phyloP scores from a whole-genome alignment of 2,329 filamentous ascomycete genomes.

The Botryotinia narcissicola region DNA sequence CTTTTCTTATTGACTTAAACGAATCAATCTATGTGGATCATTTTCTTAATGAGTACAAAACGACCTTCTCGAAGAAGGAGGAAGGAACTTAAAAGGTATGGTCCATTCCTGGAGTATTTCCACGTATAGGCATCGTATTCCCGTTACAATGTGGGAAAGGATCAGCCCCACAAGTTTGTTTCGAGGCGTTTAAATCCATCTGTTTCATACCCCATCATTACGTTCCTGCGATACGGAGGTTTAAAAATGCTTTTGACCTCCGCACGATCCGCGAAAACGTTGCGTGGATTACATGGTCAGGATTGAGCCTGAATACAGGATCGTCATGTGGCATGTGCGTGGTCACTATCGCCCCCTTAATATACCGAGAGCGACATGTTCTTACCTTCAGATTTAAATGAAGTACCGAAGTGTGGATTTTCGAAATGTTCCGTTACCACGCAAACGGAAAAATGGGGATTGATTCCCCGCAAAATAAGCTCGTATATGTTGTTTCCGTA shows the following conservation, averaged over 20 bases:
- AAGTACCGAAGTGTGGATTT: neutral
- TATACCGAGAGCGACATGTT: neutral
- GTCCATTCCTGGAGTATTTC: neutral
- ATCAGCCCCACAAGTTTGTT: neutral
- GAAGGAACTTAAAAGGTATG: neutral
- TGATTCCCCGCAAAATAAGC: neutral
- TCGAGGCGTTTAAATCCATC: neutral
- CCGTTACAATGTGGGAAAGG: neutral
- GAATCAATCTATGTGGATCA: neutral
- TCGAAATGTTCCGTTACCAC: neutral
- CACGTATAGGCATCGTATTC: neutral
- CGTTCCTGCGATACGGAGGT: neutral
- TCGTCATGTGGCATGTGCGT: neutral
- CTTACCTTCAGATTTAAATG: neutral
- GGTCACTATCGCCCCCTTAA: neutral
- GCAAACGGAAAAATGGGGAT: neutral
- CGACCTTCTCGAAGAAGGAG: neutral
- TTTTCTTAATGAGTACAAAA: too few species aligned
- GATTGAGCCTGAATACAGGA: neutral
- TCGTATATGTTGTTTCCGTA: neutral
- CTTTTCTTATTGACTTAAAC: neutral
- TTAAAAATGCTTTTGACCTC: neutral
- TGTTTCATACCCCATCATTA: neutral
- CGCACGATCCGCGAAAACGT: neutral
- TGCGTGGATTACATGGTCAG: neutral